A percentile compares a stretch with the other conserved stretches of the same genome.
Conservation (phyloP, 192 early-diverging fungal species). For the Backusella parvicylindrica region DNA sequence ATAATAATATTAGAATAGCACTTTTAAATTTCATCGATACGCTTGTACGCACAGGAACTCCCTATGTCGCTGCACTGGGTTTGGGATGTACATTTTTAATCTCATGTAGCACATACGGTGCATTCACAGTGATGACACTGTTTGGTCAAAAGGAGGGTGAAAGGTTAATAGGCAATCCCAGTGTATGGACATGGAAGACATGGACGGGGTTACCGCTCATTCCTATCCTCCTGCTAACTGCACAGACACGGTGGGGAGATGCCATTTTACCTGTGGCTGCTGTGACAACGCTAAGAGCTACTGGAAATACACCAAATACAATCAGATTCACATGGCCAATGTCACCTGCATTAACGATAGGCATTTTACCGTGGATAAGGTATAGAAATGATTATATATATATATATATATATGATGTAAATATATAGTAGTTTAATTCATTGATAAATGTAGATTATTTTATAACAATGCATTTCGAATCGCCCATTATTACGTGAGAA, state of each 20-base stretch:
- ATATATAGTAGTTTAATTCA: too few relatives aligned
- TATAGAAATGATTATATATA: neutral
- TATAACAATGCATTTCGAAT: constrained; percentile 3
- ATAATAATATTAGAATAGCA: constrained; percentile 45
- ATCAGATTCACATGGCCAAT: constrained; percentile 50
- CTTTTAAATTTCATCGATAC: constrained; percentile 51
- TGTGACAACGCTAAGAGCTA: constrained; percentile 45
- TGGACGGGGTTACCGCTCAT: constrained; percentile 51
- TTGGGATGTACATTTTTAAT: constrained; percentile 59
- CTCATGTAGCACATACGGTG: constrained; percentile 65
- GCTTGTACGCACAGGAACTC: constrained; percentile 55
- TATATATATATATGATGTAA: too few relatives aligned
- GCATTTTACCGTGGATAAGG: constrained; percentile 61
- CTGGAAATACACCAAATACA: constrained; percentile 35
- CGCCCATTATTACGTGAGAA: neutral
- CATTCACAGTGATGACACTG: constrained; percentile 66
- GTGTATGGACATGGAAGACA: constrained; percentile 57
- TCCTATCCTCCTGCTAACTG: constrained; percentile 58
- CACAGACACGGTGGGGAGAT: constrained; percentile 52
- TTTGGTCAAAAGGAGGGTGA: constrained; percentile 63
- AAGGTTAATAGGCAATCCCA: constrained; percentile 49
- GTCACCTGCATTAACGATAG: constrained; percentile 56
- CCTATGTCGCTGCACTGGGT: constrained; percentile 58
- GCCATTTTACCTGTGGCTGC: constrained; percentile 60
- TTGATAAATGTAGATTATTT: neutral